phyloP scores from a whole-genome alignment of 805 yeast species.

The Wickerhamiella dianesei region DNA sequence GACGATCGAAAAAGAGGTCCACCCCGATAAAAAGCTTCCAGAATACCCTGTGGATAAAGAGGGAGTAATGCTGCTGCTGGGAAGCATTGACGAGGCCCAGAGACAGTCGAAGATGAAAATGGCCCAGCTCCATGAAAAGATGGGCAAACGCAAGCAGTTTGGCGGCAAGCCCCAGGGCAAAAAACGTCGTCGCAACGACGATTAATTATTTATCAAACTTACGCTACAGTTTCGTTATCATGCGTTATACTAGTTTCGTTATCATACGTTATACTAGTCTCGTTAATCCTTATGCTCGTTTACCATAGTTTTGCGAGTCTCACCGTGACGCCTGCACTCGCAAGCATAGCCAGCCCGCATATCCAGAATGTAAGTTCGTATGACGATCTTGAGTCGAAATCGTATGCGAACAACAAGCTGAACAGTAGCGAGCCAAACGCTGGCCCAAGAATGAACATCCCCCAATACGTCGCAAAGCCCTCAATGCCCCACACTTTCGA shows the following conservation, averaged over 20 bases:
- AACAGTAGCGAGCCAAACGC: constrained; percentile 63
- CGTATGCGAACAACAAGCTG: constrained; percentile 55
- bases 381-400: constrained; percentile 33
- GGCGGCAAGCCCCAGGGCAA: constrained; percentile 28
- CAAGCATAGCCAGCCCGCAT: constrained; percentile 10
- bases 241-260: no score
- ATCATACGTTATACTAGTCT: not conserved
- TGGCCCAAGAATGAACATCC: constrained; percentile 76
- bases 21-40: constrained; percentile 53
- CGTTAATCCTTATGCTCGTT: not conserved
- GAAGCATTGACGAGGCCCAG: constrained; percentile 80
- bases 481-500: constrained; percentile 81
- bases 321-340: constrained; percentile 5
- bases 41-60: constrained; percentile 70
- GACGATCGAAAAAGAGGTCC: constrained; percentile 78
- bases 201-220: constrained; percentile 14
- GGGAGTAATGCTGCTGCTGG: constrained; percentile 62
- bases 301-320: not conserved
- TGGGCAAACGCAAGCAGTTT: constrained; percentile 26
- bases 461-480: constrained; percentile 86
- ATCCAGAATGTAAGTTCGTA: constrained; percentile 10
- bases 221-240: no score
- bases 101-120: constrained; percentile 77
- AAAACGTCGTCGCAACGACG: constrained; percentile 32
- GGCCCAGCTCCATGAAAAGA: constrained; percentile 47